Evolutionary conservation across 2,329 filamentous ascomycete species (phyloP).

Genomic region (Colletotrichum sp.): DNA sequence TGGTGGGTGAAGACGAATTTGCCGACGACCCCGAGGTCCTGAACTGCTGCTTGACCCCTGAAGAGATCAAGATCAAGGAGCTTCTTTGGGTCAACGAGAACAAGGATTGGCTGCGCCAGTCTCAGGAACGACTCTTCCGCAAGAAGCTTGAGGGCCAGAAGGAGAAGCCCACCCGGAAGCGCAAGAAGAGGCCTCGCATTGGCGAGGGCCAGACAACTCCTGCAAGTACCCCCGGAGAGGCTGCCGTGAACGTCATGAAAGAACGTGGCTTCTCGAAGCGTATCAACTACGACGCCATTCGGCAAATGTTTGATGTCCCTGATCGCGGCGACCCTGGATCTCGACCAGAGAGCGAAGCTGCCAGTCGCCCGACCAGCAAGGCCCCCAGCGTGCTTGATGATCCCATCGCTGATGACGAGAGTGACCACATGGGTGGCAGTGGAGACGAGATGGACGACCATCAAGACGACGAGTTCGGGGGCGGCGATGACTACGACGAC

Average conservation of each 20-base stretch:
- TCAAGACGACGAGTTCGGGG: conserved; percentile 34
- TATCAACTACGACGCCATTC: conserved; percentile 74
- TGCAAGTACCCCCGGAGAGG: conserved; percentile 72
- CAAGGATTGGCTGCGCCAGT: conserved; percentile 87
- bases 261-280: conserved; percentile 73
- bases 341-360: conserved; percentile 50
- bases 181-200: conserved; percentile 61
- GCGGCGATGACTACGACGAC: conserved; percentile 39
- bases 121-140: conserved; percentile 83
- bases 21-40: conserved; percentile 87
- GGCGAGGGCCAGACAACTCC: conserved; percentile 70
- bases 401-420: conserved; percentile 39
- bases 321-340: conserved; percentile 53
- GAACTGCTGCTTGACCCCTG: conserved; percentile 75
- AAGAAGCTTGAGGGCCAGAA: conserved; percentile 67
- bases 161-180: conserved; percentile 63
- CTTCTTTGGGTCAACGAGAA: conserved; percentile 95
- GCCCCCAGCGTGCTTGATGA: conserved; percentile 41
- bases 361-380: conserved; percentile 37
- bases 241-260: conserved; percentile 71
- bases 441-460: conserved; percentile 25
- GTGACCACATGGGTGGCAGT: conserved; percentile 29
- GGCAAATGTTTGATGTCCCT: conserved; percentile 58
- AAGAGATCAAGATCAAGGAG: conserved; percentile 84
- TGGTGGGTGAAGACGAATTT: conserved; percentile 83